These are phyloP conservation scores for Wickerhamiella azymoides DNA, from an alignment of 805 yeast genomes.

Conservation along the genomic window DNA sequence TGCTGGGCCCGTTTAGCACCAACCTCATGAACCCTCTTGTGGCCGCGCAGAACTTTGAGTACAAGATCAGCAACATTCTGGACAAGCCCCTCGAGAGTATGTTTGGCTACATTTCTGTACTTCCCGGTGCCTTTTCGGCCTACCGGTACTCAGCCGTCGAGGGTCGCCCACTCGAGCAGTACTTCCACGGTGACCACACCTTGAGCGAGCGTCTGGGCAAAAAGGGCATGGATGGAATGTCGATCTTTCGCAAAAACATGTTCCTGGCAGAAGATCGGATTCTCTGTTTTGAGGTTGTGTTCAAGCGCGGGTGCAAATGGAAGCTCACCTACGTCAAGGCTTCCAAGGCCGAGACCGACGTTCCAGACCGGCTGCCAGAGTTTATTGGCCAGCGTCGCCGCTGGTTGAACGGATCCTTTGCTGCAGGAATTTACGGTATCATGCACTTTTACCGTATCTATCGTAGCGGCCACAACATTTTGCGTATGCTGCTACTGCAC, in stretches of 20 bases:
- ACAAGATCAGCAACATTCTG: slow-evolving; percentile 83
- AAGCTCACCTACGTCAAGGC: slow-evolving; percentile 47
- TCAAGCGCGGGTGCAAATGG: slow-evolving; percentile 45
- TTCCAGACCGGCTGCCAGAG: slow-evolving; percentile 48
- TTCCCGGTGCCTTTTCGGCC: slow-evolving; percentile 96
- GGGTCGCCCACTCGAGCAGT: slow-evolving; percentile 52
- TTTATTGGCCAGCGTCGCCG: slow-evolving; percentile 51
- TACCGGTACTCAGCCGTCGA: slow-evolving; percentile 60
- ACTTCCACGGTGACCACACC: slow-evolving; percentile 53
- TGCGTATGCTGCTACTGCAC: slow-evolving; percentile 38
- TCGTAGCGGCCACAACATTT: slow-evolving; percentile 38
- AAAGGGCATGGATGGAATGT: slow-evolving; percentile 43
- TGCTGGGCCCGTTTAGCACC: slow-evolving; percentile 47
- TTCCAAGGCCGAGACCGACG: slow-evolving; percentile 56
- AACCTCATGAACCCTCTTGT: slow-evolving; percentile 70
- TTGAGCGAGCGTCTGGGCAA: slow-evolving; percentile 33
- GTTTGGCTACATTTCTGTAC: slow-evolving; percentile 85
- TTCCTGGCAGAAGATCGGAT: slow-evolving; percentile 59
- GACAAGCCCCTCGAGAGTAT: slow-evolving; percentile 94
- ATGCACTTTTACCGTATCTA: slow-evolving; percentile 44
- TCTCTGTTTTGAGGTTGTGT: slow-evolving; percentile 49
- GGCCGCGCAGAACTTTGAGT: slow-evolving; percentile 94
- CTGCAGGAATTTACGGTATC: slow-evolving; percentile 43
- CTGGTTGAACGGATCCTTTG: slow-evolving; percentile 59
- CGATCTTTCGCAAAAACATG: slow-evolving; percentile 54